phyloP scores from a whole-genome alignment of 2,329 filamentous ascomycete genomes.

The Botrytis sinoallii region DNA sequence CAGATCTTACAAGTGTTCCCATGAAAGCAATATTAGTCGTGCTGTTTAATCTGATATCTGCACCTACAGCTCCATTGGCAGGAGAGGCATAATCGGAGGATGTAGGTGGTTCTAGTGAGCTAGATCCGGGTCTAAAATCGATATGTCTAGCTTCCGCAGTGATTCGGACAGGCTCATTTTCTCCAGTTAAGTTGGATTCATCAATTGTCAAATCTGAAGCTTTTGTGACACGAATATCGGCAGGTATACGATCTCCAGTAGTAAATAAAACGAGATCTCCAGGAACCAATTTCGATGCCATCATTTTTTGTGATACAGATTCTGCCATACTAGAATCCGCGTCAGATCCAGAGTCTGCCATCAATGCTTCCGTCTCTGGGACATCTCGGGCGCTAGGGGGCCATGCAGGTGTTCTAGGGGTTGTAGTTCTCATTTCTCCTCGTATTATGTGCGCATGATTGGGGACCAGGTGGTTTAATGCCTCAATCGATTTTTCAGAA shows the following conservation, averaged over 20 bases:
- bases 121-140: constrained; percentile 34
- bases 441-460: constrained; percentile 96
- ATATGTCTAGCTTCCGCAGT: constrained; percentile 57
- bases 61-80: constrained; percentile 56
- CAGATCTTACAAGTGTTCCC: constrained; percentile 93
- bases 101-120: constrained; percentile 41
- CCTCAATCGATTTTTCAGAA: constrained; percentile 95
- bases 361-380: constrained; percentile 30
- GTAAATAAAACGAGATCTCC: constrained; percentile 93
- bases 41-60: constrained; percentile 67
- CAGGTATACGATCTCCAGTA: constrained; percentile 93
- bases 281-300: constrained; percentile 82
- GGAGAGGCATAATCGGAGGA: constrained; percentile 58
- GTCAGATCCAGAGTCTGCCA: constrained; percentile 34
- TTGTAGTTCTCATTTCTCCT: constrained; percentile 31
- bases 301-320: constrained; percentile 75
- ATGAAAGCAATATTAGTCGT: constrained; percentile 95
- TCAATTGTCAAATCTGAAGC: constrained; percentile 90
- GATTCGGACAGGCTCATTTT: constrained; percentile 89
- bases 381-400: constrained; percentile 41
- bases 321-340: constrained; percentile 56
- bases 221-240: constrained; percentile 90
- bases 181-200: constrained; percentile 93
- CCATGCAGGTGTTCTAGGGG: constrained; percentile 43
- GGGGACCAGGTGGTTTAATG: constrained; percentile 87